Conservation (phyloP, 441 rosid genomes). For the Erodium trifolium region DNA sequence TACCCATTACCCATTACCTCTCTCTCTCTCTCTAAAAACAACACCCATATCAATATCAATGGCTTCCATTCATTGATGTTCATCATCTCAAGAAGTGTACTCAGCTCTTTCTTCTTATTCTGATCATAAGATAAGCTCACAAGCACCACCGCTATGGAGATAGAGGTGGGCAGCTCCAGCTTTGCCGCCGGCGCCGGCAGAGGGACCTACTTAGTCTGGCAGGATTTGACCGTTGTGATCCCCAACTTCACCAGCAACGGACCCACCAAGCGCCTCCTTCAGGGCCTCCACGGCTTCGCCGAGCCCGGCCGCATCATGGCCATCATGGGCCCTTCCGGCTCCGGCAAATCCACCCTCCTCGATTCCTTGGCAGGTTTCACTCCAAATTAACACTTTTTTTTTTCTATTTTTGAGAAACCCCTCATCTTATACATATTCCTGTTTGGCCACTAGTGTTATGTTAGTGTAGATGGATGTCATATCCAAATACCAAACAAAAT, state of each 20-base stretch:
- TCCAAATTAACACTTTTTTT: neutral
- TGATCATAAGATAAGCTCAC: neutral
- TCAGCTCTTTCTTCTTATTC: too few relatives aligned
- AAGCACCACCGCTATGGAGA: neutral
- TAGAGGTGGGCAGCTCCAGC: constrained; percentile 1
- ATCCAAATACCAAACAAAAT: too few relatives aligned
- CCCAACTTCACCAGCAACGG: constrained; percentile 57
- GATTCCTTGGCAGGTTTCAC: constrained; percentile 60
- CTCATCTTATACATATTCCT: too few relatives aligned
- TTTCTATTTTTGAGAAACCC: too few relatives aligned
- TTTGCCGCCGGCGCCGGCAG: neutral
- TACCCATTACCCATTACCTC: neutral
- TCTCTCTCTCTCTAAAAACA: neutral
- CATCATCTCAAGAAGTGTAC: too few relatives aligned
- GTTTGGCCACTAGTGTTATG: too few relatives aligned
- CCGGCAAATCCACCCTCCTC: constrained; percentile 94
- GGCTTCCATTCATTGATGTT: neutral
- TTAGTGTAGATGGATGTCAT: too few relatives aligned
- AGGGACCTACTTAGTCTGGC: constrained; percentile 51
- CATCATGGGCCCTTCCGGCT: constrained; percentile 95
- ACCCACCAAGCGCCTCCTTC: constrained; percentile 67
- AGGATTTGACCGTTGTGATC: constrained; percentile 62
- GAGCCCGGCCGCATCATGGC: constrained; percentile 95
- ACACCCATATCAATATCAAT: neutral
- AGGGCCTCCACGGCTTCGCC: constrained; percentile 74